These are phyloP conservation scores for Nigrospora osmanthi DNA, from an alignment of 2,329 filamentous ascomycete species.

Conservation along the genomic window DNA sequence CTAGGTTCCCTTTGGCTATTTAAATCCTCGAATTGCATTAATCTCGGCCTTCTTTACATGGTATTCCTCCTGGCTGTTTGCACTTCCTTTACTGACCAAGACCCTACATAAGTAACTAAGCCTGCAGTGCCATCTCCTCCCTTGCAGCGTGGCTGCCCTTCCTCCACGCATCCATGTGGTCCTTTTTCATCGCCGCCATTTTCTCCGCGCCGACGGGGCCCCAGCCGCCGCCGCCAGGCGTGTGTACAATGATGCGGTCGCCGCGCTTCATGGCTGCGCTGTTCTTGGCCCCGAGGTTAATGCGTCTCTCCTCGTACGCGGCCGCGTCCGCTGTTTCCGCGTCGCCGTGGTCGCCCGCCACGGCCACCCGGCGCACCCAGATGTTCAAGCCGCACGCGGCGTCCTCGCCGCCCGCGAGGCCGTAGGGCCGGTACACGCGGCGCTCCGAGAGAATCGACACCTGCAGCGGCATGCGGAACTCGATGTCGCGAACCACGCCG, in stretches of 20 bases:
- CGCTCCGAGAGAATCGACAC: conserved; percentile 68
- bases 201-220: conserved; percentile 52
- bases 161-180: conserved; percentile 47
- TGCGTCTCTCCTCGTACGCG: conserved; percentile 50
- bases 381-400: conserved; percentile 75
- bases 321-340: conserved; percentile 21
- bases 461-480: conserved; percentile 64
- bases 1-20: too few relatives aligned
- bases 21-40: too few relatives aligned
- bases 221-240: conserved; percentile 76
- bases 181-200: conserved; percentile 37
- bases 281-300: conserved; percentile 75
- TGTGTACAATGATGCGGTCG: conserved; percentile 70
- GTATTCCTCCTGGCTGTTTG: too few relatives aligned
- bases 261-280: conserved; percentile 69
- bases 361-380: conserved; percentile 70
- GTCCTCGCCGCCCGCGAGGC: conserved; percentile 74
- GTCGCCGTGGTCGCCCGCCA: conserved; percentile 8
- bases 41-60: too few relatives aligned
- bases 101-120: too few relatives aligned
- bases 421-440: conserved; percentile 67
- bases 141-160: conserved; percentile 49
- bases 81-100: too few relatives aligned
- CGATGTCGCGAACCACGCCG: conserved; percentile 64
- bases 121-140: conserved; percentile 53